phyloP scores from a whole-genome alignment of 257 asterid species.

The Handroanthus guayacan region DNA sequence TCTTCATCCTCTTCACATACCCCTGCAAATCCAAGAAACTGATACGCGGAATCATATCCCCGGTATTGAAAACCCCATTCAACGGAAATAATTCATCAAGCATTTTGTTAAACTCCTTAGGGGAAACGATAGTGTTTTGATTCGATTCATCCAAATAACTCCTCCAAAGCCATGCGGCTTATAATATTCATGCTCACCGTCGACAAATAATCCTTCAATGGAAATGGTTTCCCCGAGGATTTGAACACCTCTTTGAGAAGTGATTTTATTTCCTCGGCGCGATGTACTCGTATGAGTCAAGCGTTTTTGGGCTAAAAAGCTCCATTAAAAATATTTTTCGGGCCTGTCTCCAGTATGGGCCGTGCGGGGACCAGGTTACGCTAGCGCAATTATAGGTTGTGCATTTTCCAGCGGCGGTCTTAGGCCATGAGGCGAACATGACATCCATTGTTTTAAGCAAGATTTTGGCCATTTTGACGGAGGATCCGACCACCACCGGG shows the following conservation, averaged over 20 bases:
- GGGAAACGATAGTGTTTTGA: conserved; percentile 35
- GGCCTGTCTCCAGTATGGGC: conserved; percentile 63
- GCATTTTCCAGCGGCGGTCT: conserved; percentile 57
- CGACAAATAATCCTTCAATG: conserved; percentile 41
- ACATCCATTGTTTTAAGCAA: conserved; percentile 55
- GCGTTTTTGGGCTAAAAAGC: conserved; percentile 48
- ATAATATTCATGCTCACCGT: conserved; percentile 53
- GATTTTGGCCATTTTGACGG: conserved; percentile 47
- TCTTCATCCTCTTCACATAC: conserved; percentile 67
- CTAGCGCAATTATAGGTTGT: conserved; percentile 59
- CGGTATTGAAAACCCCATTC: conserved; percentile 57
- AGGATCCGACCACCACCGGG: conserved; percentile 58
- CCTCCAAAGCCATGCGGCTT: conserved; percentile 54
- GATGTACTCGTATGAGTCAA: conserved; percentile 60
- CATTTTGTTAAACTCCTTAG: conserved; percentile 56
- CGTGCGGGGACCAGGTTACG: conserved; percentile 64
- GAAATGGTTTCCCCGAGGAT: conserved; percentile 27
- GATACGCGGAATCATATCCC: conserved; percentile 56
- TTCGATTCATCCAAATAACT: conserved; percentile 27
- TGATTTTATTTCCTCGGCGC: conserved; percentile 48
- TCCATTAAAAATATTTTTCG: conserved; percentile 56
- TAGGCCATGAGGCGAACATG: conserved; percentile 52
- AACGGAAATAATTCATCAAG: conserved; percentile 54
- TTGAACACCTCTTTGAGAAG: conserved; percentile 17
- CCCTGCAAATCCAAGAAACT: conserved; percentile 63